A percentile compares a stretch with the other conserved stretches of the same genome.
Evolutionary conservation across 352 stramenopile species (phyloP).

Genomic region (Thalassiosira mediterranea): DNA sequence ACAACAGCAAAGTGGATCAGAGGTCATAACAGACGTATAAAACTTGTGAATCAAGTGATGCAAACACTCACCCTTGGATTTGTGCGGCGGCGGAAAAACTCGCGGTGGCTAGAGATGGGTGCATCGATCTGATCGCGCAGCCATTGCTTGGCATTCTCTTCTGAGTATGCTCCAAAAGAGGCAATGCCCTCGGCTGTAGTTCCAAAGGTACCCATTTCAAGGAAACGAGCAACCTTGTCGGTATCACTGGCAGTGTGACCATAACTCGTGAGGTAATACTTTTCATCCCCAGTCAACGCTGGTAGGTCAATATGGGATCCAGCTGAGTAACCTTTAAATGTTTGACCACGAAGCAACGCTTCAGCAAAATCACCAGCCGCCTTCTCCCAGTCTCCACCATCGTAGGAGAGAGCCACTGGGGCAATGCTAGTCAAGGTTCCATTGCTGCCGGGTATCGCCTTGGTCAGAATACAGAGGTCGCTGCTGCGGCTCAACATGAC

Average conservation of each 20-base stretch:
- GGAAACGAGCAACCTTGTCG: constrained; percentile 43
- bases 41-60: too few relatives aligned
- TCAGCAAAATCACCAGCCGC: constrained; percentile 56
- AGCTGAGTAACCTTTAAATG: constrained; percentile 29
- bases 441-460: constrained; percentile 30
- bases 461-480: constrained; percentile 59
- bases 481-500: constrained; percentile 39
- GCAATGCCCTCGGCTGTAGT: constrained; percentile 42
- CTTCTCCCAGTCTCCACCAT: constrained; percentile 51
- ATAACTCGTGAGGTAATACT: constrained; percentile 54
- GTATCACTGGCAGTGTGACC: constrained; percentile 22
- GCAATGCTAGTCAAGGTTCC: constrained; percentile 44
- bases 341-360: constrained; percentile 35
- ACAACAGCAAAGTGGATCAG: too few relatives aligned
- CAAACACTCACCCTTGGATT: constrained; percentile 54
- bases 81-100: constrained; percentile 53
- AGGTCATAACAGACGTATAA: too few relatives aligned
- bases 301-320: constrained; percentile 53
- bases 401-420: constrained; percentile 57
- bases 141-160: constrained; percentile 38
- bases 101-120: constrained; percentile 56
- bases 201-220: constrained; percentile 60
- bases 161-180: constrained; percentile 9
- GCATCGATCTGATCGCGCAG: constrained; percentile 54
- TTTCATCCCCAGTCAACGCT: constrained; percentile 15